Evolutionary conservation across 2,329 filamentous ascomycete genomes (phyloP), one percentile per base, ranked within the genome.

Genomic region (Diaporthe helianthi): DNA sequence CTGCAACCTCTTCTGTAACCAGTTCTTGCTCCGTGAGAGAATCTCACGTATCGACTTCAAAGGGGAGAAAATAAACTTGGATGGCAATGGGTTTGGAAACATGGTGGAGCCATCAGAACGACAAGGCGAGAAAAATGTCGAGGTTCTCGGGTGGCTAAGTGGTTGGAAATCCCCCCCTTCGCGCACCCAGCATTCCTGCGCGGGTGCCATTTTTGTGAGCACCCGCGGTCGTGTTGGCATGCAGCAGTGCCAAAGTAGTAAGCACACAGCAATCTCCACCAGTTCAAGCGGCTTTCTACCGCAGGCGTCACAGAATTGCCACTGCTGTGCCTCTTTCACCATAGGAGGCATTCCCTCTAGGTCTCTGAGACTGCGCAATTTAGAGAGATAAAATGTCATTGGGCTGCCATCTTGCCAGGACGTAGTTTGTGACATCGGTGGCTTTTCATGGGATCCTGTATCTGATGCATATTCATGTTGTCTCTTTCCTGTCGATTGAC

Each of bases 191-290:
- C 61, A 66, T 60, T 61, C 58, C 46, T 65, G 36, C 58, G 55
- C 49, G 58, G 54, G 51, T 61, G 36, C 58, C 31, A 51, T 36
- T 31, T 41, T 38, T 38, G 44, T 61, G 26, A 51, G 24, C 5
- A 66, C 33, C 63, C 61, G 66, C 54, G 60, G 49, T 55, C 69
- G 67, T 63, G 66, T 67, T 70, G 70, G 70, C 51, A 70, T 66
- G 68, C 22, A 64, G 26, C 15, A 41, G 44, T 52, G 31, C 51
- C n/a, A 38, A 67, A 67, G 55, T 67, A 31, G 67, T 47, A 58
- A 60, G 58, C 53, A 60, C 46, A 36, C 47, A 55, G 66, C 58
- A 60, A 65, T 60, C 60, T 55, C 58, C 29, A 55, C 53, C 67
- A 49, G 53, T 24, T 46, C 36, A 52, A 38, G 51, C 64, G 29